Percentiles rank a stretch among this genome's conserved stretches.
These are phyloP conservation scores for Linnemannia hyalina DNA, from an alignment of 192 early-diverging fungal genomes.

Conservation along the genomic window DNA sequence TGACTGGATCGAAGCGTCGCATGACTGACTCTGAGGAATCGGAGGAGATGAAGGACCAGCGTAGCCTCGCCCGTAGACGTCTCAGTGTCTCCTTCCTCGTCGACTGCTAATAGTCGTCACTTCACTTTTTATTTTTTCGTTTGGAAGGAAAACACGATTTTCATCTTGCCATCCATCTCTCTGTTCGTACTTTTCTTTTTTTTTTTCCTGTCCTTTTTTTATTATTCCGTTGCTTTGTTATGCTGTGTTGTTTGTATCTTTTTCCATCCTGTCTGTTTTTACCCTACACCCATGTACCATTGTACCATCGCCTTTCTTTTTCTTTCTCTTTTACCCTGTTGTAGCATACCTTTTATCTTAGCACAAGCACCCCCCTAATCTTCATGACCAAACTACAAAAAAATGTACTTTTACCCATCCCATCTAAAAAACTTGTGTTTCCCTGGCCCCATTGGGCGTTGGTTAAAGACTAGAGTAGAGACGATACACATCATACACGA, in stretches of 20 bases:
- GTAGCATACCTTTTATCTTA: slow-evolving; percentile 5
- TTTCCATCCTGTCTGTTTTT: neutral
- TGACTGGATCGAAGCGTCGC: slow-evolving; percentile 47
- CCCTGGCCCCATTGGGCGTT: neutral
- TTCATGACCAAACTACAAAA: neutral
- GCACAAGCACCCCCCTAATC: slow-evolving; percentile 11
- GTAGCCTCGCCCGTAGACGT: slow-evolving; percentile 39
- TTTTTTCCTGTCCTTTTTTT: neutral
- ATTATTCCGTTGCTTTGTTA: slow-evolving; percentile 3
- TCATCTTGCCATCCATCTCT: neutral
- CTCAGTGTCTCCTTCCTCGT: slow-evolving; percentile 48
- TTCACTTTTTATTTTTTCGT: slow-evolving; percentile 7
- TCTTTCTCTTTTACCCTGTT: neutral
- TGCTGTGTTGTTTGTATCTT: neutral
- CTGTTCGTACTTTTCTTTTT: neutral
- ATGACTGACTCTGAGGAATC: slow-evolving; percentile 10
- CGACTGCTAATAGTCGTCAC: slow-evolving; percentile 31
- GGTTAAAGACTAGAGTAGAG: neutral
- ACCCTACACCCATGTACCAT: neutral
- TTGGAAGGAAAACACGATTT: neutral
- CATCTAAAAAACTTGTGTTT: neutral
- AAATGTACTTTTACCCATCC: neutral
- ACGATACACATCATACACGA: neutral
- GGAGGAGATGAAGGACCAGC: slow-evolving; percentile 18
- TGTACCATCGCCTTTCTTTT: neutral